Evolutionary conservation across 2,329 filamentous ascomycete genomes (phyloP), one percentile per base, ranked within the genome.

Genomic region (Reticulascus tulasneorum): DNA sequence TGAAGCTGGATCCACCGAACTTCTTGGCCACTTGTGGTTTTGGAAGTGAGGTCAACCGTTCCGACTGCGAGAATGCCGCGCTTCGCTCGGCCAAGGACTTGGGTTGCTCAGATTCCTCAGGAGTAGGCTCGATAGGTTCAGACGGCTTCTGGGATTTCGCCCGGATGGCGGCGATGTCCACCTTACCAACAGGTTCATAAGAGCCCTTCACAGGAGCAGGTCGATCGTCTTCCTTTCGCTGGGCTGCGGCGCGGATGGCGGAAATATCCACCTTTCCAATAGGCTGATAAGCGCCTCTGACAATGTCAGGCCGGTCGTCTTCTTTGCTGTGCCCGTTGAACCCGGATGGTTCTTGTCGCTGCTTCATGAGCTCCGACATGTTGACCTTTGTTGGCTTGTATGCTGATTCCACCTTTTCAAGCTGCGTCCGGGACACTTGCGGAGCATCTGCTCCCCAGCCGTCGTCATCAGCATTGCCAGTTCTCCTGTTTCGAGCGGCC

Each of bases 251-350:
- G 45, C 93, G 80, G 48, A 98, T 84, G 23, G 88, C 90, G 17
- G 84, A 85, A 63, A 98, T 97, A 54, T 98, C 90, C n/a, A 98
- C 86, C 66, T 96, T 97, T 38, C 93, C 93, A 50, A 98, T 70
- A 15, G 93, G 93, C 59, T 96, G 88, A 62, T 98, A 98, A 12
- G 76, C 84, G 28, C 93, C 93, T 54, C 67, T 85, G 33, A 97
- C 80, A 15, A 96, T 77, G 54, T 89, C 84, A 17, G 54, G 47
- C 23, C 62, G 49, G 22, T 63, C 59, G 30, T 77, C 69, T 35
- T 73, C 67, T 13, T 31, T 25, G 11, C 16, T 25, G 32, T 36
- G 32, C 13, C 40, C 37, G 9, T 42, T 40, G 54, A 76, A 78
- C 47, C 76, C 65, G n/a, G 83, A 79, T 9, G 82, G 71, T 46